Conservation (phyloP, 805 yeast genomes). For the Metschnikowia kunwiensis region DNA sequence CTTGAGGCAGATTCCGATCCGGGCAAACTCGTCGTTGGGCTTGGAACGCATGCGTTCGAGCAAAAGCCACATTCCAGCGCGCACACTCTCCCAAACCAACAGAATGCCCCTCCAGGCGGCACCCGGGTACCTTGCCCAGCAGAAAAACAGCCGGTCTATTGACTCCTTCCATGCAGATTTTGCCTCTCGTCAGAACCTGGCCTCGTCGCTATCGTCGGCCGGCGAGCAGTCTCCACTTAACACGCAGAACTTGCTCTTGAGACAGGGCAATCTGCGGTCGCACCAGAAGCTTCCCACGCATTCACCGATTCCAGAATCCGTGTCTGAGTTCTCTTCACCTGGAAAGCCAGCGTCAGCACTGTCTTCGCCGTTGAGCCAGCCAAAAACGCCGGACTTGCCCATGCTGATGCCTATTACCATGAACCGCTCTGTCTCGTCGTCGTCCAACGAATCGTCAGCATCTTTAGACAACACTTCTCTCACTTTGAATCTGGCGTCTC, state of each 20-base stretch:
- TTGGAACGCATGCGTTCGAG: conserved; percentile 18
- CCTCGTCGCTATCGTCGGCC: conserved; percentile 10
- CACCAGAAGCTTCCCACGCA: conserved; percentile 4
- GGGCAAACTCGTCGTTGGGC: conserved; percentile 16
- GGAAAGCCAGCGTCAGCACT: neutral
- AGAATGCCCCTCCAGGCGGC: conserved; percentile 12
- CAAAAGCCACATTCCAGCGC: neutral
- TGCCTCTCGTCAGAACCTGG: conserved; percentile 11
- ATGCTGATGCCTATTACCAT: too few species aligned
- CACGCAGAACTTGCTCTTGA: neutral
- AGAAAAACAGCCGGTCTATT: conserved; percentile 13
- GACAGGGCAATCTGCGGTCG: conserved; percentile 4
- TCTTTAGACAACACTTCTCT: conserved; percentile 5
- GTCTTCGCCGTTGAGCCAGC: neutral
- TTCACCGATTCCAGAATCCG: conserved; percentile 7
- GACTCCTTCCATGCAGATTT: conserved; percentile 17
- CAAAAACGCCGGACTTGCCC: too few species aligned
- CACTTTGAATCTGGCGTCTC: conserved; percentile 9
- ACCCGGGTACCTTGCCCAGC: conserved; percentile 17
- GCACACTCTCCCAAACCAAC: conserved; percentile 10
- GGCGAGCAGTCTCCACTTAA: neutral
- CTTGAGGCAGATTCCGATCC: conserved; percentile 13
- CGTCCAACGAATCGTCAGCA: conserved; percentile 9
- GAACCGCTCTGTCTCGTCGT: conserved; percentile 8
- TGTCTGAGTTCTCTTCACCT: conserved; percentile 5